Evolutionary conservation across 2,329 filamentous ascomycete genomes (phyloP).

Genomic region (Mycosphaerella arachidis): DNA sequence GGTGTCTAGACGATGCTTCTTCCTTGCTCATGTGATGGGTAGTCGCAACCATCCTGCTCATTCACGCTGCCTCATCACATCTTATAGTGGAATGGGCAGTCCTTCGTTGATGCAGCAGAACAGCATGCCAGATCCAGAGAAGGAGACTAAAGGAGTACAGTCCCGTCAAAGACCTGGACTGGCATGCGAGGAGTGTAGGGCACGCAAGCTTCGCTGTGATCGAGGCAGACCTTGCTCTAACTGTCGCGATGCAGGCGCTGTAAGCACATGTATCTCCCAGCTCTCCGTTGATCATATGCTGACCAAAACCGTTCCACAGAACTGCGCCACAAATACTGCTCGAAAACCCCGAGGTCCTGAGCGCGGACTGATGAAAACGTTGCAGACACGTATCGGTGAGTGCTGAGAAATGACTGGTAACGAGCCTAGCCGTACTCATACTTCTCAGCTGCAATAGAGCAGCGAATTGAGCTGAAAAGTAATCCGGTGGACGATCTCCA

Average conservation of each 20-base stretch:
- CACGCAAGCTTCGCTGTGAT: neutral
- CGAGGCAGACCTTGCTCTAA: neutral
- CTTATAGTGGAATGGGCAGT: too few species aligned
- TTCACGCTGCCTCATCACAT: too few species aligned
- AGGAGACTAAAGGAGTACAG: neutral
- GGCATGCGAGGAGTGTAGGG: neutral
- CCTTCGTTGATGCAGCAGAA: too few species aligned
- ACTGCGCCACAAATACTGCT: neutral
- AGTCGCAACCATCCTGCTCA: too few species aligned
- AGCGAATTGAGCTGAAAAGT: neutral
- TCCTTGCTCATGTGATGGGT: too few species aligned
- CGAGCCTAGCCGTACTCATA: neutral
- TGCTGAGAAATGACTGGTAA: neutral
- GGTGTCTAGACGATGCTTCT: too few species aligned
- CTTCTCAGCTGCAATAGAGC: neutral
- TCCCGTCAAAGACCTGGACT: neutral
- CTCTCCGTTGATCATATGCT: too few species aligned
- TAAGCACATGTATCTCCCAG: neutral
- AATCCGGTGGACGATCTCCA: neutral
- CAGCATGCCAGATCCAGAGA: neutral
- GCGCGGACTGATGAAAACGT: neutral
- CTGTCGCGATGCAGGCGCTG: neutral
- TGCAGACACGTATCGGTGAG: neutral
- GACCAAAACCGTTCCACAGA: too few species aligned
- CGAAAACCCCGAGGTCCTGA: neutral